A percentile compares a stretch with the other conserved stretches of the same genome.
Conservation (phyloP, 331 rosid genomes). For the Acacia concinna region DNA sequence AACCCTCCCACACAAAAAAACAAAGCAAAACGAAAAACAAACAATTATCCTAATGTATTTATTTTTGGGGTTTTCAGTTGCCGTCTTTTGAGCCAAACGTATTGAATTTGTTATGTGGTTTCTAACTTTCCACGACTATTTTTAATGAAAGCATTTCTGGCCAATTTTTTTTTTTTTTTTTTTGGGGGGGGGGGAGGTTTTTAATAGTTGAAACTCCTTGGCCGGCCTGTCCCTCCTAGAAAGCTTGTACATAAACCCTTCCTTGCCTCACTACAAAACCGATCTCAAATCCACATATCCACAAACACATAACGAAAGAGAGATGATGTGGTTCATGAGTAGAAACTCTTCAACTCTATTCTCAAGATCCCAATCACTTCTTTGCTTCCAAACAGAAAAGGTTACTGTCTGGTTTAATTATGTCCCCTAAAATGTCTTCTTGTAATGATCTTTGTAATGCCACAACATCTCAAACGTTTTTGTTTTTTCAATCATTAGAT, state of each 20-base stretch:
- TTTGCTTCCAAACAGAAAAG: slow-evolving; percentile 72
- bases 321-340: slow-evolving; percentile 1
- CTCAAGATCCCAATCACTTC: slow-evolving; percentile 73
- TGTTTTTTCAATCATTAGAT: no score
- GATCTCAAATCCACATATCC: neutral
- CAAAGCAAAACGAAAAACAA: no score
- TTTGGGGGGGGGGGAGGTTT: no score
- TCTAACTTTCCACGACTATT: no score
- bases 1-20: no score
- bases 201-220: neutral
- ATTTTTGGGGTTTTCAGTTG: neutral
- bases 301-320: neutral
- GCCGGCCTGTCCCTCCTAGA: neutral
- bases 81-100: neutral
- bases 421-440: no score
- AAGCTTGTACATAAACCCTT: neutral
- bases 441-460: no score
- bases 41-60: no score
- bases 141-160: neutral
- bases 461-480: no score
- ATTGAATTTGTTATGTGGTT: neutral
- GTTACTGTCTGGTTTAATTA: slow-evolving; percentile 22
- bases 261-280: neutral
- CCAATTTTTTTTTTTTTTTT: no score
- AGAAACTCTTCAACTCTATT: slow-evolving; percentile 86